Base-by-base conservation (phyloP, 805 yeast genomes). In the Candida nemodendra region DNA sequence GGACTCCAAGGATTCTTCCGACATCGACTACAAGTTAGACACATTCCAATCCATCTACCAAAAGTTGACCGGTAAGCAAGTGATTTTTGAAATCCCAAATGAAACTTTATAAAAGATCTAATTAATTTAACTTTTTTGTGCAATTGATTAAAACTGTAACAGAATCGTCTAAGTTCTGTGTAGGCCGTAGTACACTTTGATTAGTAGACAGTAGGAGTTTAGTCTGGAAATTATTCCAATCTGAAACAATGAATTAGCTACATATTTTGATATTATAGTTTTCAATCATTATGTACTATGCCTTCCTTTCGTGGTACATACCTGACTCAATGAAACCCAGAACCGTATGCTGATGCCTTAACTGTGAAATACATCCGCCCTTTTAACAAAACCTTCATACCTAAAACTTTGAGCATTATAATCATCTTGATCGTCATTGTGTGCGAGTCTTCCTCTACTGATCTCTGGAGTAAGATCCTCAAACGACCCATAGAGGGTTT, bases 31-130 rank as follows among this genome's bases (percentile, higher is more conserved):
- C 89, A 93, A 93, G 81, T 84, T 91, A 71, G 98, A 91, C 74
- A 88, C 98, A 60, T 93, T 91, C 96, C 95, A 91, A 81, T 84
- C 95, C 61, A 90, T 91, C 68, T 91, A 91, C 95, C 76, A 76
- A 77, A 91, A 91, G 81, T 87, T 91, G 75, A 91, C 99, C 66
- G 99, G 99, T 78, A 91, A 93, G 84, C 95, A 90, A 76, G 96
- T 93, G 76, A 93, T 89, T 64, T 91, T 91, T 69, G 98, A 91
- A 84, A 86, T 91, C 65, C 86, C 87, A 71, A 62, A 65, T 53
- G 73, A 71, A 57, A 66, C 66, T 62, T 61, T 62, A 62, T 71
- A 70, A 67, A 47, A 27, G 12, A 27, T 27, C 29, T 22, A 18
- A 17, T 30, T 36, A 36, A 36, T 36, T 22, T 36, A 36, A 36